Conservation (phyloP, 371 early-diverging fungal species). For the Mortierella sp. region DNA sequence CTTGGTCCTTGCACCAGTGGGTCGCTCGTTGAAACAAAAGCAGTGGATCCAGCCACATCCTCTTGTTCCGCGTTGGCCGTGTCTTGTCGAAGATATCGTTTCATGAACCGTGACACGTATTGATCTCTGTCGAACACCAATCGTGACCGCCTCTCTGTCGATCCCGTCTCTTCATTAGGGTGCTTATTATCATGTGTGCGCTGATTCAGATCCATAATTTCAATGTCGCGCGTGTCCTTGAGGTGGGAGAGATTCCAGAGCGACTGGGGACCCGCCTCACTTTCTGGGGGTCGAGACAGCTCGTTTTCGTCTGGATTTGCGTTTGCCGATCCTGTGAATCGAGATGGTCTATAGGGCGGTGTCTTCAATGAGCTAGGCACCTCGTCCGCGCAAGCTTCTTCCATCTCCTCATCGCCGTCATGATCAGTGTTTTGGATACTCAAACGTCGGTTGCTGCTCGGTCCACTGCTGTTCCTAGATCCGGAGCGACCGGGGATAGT, state of each 20-base stretch:
- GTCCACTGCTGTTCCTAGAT: not conserved
- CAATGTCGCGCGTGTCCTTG: slow-evolving; percentile 16
- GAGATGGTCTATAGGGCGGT: slow-evolving; percentile 47
- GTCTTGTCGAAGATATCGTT: slow-evolving; percentile 7
- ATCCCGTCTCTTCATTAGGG: not conserved
- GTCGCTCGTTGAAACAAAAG: not conserved
- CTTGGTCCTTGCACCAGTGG: not conserved
- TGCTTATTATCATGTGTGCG: not conserved
- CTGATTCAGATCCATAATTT: slow-evolving; percentile 5
- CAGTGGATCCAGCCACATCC: no score
- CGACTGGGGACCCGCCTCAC: slow-evolving; percentile 11
- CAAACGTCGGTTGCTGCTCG: not conserved
- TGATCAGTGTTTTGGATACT: not conserved
- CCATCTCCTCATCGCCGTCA: not conserved
- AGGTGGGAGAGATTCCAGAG: slow-evolving; percentile 39
- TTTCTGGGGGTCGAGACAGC: slow-evolving; percentile 25
- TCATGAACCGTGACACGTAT: slow-evolving; percentile 42
- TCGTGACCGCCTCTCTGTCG: not conserved
- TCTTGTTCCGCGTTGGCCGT: not conserved
- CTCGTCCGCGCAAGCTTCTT: not conserved
- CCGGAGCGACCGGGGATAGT: no score
- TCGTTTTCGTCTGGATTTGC: not conserved
- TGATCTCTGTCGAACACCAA: slow-evolving; percentile 12
- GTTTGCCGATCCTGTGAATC: slow-evolving; percentile 15
- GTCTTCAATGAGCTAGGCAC: slow-evolving; percentile 3